Percentiles rank a stretch among this genome's conserved stretches.
Conservation (phyloP, 495 filamentous ascomycete genomes). For the Lasiosphaeris hirsuta region DNA sequence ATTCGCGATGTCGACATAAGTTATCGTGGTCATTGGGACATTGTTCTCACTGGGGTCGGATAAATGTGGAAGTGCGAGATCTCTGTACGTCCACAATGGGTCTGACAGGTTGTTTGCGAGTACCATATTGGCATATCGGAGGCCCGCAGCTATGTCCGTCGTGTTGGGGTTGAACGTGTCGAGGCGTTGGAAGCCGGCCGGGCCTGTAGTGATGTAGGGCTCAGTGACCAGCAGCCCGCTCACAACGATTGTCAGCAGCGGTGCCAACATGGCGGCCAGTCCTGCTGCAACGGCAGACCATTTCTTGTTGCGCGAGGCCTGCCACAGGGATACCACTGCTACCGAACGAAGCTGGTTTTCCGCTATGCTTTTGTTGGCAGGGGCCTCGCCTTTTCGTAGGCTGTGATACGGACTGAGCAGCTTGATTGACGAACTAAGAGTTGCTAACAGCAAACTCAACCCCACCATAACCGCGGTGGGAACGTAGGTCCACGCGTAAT, state of each 20-base stretch:
- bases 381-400: background rate
- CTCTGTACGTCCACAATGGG: background rate
- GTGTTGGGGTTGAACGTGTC: background rate
- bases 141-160: background rate
- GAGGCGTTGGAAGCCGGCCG: background rate
- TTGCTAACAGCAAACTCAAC: background rate
- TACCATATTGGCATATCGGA: background rate
- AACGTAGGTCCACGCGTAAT: slow-evolving; percentile 3
- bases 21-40: background rate
- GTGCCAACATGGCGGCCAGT: background rate
- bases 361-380: background rate
- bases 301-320: background rate
- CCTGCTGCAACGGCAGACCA: background rate
- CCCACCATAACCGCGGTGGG: slow-evolving; percentile 1
- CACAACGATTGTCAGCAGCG: background rate
- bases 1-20: background rate
- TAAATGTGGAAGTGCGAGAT: background rate
- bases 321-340: background rate
- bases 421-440: background rate
- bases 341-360: background rate
- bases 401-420: background rate
- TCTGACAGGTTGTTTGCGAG: slow-evolving; percentile 5
- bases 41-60: background rate
- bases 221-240: background rate
- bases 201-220: background rate